Percentiles rank a stretch among this genome's conserved stretches.
Evolutionary conservation across 108 stramenopile species (phyloP).

Genomic region (Conticribra weissflogii): DNA sequence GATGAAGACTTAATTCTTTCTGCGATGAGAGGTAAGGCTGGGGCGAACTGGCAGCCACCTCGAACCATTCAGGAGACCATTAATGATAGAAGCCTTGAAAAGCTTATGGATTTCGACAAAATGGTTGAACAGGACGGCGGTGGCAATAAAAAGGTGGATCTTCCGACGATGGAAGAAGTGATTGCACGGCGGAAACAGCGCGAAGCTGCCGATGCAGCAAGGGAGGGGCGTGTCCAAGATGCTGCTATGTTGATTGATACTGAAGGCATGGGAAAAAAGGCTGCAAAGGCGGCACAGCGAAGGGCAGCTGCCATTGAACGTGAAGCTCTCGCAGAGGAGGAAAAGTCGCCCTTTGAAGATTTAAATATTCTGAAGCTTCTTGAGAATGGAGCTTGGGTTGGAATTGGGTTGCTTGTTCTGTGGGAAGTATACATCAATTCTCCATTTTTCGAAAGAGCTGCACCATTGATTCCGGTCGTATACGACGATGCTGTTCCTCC

Average conservation of each 20-base stretch:
- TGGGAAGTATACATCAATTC: constrained; percentile 92
- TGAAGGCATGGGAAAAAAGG: constrained; percentile 59
- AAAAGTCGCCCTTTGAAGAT: constrained; percentile 39
- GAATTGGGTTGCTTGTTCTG: constrained; percentile 73
- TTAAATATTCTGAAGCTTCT: constrained; percentile 52
- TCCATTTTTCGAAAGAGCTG: constrained; percentile 86
- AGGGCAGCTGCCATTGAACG: constrained; percentile 53
- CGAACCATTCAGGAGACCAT: constrained; percentile 40
- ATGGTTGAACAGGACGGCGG: constrained; percentile 63
- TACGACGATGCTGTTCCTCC: constrained; percentile 36
- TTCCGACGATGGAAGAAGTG: constrained; percentile 69
- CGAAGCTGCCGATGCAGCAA: constrained; percentile 24
- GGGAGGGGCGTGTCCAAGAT: constrained; percentile 34
- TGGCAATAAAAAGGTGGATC: constrained; percentile 23
- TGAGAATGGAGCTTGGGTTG: constrained; percentile 80
- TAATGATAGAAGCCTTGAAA: constrained; percentile 40
- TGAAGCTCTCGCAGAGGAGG: constrained; percentile 32
- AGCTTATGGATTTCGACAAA: constrained; percentile 43
- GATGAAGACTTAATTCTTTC: constrained; percentile 39
- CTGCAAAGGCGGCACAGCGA: constrained; percentile 56
- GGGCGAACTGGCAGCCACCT: constrained; percentile 39
- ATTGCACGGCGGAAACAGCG: constrained; percentile 35
- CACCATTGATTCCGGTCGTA: constrained; percentile 81
- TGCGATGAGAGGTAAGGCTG: constrained; percentile 39
- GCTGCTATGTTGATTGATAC: constrained; percentile 37